Conservation (phyloP, 768 basidiomycete species). For the Solioccasus polychromus region DNA sequence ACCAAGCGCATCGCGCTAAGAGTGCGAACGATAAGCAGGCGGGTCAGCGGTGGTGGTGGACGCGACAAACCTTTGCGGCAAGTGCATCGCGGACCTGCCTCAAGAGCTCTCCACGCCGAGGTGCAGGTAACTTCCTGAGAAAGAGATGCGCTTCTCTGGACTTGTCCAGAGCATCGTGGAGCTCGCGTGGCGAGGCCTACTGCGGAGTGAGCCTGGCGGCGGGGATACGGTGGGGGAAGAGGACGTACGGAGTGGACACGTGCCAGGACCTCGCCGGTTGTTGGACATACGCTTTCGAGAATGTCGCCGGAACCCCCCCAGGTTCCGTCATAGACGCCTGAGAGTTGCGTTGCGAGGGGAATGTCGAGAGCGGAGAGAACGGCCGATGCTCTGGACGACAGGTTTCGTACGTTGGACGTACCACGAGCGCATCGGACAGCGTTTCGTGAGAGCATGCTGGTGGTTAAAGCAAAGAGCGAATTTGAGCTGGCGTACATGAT, state of each 20-base stretch:
- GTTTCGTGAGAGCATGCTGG: slow-evolving; percentile 25
- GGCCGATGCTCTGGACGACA: slow-evolving; percentile 70
- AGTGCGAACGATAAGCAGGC: slow-evolving; percentile 10
- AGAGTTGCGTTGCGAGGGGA: slow-evolving; percentile 48
- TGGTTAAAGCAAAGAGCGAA: not conserved
- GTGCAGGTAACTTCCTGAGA: slow-evolving; percentile 81
- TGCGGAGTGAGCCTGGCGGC: slow-evolving; percentile 11
- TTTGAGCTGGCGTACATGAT: not conserved
- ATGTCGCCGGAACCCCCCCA: slow-evolving; percentile 78
- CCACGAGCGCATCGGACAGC: slow-evolving; percentile 8
- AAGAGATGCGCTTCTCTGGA: slow-evolving; percentile 68
- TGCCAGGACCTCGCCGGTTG: slow-evolving; percentile 84
- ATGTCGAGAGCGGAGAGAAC: slow-evolving; percentile 68
- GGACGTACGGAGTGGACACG: slow-evolving; percentile 62
- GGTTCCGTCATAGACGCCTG: slow-evolving; percentile 79
- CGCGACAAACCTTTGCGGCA: slow-evolving; percentile 58
- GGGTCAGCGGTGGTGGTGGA: not conserved
- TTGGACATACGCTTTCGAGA: slow-evolving; percentile 71
- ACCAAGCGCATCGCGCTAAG: slow-evolving; percentile 73
- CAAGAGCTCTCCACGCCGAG: slow-evolving; percentile 83
- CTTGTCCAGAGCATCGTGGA: slow-evolving; percentile 63
- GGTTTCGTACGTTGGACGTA: slow-evolving; percentile 31
- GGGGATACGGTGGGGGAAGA: not conserved
- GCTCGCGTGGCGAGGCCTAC: slow-evolving; percentile 70
- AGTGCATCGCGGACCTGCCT: slow-evolving; percentile 85